Evolutionary conservation across 768 basidiomycete genomes (phyloP), one percentile per base, ranked within the genome.

Genomic region (Kwoniella europaea): DNA sequence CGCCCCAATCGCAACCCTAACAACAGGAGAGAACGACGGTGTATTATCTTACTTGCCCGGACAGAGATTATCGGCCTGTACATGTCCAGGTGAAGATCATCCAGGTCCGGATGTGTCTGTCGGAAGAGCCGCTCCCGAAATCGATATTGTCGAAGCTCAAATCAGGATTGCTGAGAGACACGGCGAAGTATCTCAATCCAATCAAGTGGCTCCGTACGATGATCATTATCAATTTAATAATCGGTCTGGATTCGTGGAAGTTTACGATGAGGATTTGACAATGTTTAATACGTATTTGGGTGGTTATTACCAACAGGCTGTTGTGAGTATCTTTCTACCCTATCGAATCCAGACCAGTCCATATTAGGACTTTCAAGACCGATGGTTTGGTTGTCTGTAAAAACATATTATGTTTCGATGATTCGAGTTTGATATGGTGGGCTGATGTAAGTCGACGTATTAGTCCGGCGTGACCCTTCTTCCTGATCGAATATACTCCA

Each of bases 111-210:
- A 77, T 46, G 86, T 87, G 65, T 86, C 83, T 41, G 74, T 78
- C 15, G 92, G 90, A 20, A 89, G 95, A 63, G 89, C 89, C 42
- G 92, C 91, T 0, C 95, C 96, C 1, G 96, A 98, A 85, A 93
- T 98, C 75, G 95, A 98, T 83, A 87, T 98, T 68, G 80, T 96
- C 67, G 95, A 98, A 85, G 89, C 93, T 0, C 91, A 94, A 82
- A 87, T 86, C 77, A 88, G 89, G 85, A 90, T 90, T 87, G n/a
- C 88, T 87, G 68, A 86, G 88, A 62, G 59, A n/a, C 71, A 69
- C 15, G 83, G 82, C 4, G 70, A 78, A 42, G 89, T 89, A 9
- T 92, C 91, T 18, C 91, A 92, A 83, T 89, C 88, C 2, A 88
- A 87, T 22, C 92, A 92, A 80, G 89, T 91, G 71, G 91, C 91